Evolutionary conservation across 2,329 filamentous ascomycete species (phyloP).

Genomic region (Alternaria ethzedia): DNA sequence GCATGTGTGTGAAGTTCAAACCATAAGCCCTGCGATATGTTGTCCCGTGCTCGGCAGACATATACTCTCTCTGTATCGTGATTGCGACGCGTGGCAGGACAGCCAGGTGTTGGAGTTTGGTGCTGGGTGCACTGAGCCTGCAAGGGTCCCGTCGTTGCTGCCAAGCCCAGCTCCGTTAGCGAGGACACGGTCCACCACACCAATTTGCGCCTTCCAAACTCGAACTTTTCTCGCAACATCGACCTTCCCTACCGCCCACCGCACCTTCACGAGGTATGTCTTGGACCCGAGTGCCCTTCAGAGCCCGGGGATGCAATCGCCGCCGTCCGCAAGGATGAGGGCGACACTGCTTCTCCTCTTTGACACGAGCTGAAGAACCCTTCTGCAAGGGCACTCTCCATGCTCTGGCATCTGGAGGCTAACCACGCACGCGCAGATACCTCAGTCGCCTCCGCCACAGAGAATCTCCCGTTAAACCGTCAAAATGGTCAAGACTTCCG

Average conservation of each 20-base stretch:
- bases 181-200: constrained; percentile 27
- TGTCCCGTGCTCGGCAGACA: not conserved
- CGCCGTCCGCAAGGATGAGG: constrained; percentile 30
- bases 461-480: constrained; percentile 78
- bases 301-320: constrained; percentile 58
- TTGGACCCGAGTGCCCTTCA: constrained; percentile 55
- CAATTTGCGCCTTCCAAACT: constrained; percentile 25
- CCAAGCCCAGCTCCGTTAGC: constrained; percentile 25
- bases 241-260: constrained; percentile 27
- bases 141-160: constrained; percentile 11
- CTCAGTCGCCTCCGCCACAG: constrained; percentile 69
- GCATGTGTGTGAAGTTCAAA: not conserved
- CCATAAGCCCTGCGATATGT: not conserved
- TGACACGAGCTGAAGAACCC: constrained; percentile 72
- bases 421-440: constrained; percentile 62
- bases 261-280: constrained; percentile 48
- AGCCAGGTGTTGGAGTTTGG: constrained; percentile 3
- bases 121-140: not conserved
- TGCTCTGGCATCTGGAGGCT: constrained; percentile 71
- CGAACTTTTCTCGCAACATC: constrained; percentile 34
- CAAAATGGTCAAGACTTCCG: constrained; percentile 99
- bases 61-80: not conserved
- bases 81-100: not conserved
- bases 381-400: constrained; percentile 69
- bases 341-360: constrained; percentile 57